phyloP scores from a whole-genome alignment of 2,329 filamentous ascomycete species.

The Pseudogymnoascus sp. region DNA sequence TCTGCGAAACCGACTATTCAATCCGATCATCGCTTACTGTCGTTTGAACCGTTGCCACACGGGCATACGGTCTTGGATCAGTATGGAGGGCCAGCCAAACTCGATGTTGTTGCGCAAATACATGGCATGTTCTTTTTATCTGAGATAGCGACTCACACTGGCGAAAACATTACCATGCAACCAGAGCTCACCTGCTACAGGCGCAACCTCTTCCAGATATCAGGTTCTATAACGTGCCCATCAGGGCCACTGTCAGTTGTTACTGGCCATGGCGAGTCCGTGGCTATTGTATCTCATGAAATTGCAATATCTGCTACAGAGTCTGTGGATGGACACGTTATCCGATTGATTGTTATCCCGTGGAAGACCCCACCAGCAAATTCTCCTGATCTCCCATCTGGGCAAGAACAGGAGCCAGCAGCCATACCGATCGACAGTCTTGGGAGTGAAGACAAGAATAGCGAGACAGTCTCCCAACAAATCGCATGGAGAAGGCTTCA shows the following conservation, averaged over 20 bases:
- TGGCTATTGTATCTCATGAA: constrained; percentile 75
- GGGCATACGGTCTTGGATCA: constrained; percentile 42
- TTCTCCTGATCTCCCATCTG: constrained; percentile 56
- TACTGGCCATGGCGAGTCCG: constrained; percentile 74
- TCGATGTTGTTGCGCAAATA: constrained; percentile 57
- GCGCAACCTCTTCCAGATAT: constrained; percentile 92
- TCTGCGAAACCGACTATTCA: constrained; percentile 25
- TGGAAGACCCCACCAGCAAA: constrained; percentile 93
- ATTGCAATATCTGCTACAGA: constrained; percentile 87
- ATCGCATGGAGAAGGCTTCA: constrained; percentile 92
- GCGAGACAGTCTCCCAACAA: constrained; percentile 81
- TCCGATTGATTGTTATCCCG: constrained; percentile 91
- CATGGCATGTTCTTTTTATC: constrained; percentile 87
- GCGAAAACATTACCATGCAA: constrained; percentile 49
- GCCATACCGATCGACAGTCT: constrained; percentile 62
- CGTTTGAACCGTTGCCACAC: constrained; percentile 25
- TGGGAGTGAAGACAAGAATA: constrained; percentile 31
- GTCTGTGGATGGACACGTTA: constrained; percentile 83
- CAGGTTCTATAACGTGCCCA: constrained; percentile 76
- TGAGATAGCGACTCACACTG: constrained; percentile 42
- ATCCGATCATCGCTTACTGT: constrained; percentile 29
- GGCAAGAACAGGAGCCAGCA: constrained; percentile 74
- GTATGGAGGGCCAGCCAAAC: constrained; percentile 38
- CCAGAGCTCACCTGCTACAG: constrained; percentile 93
- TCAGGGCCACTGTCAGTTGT: constrained; percentile 70